Conservation (phyloP, 495 filamentous ascomycete species). For the Lindgomyces ingoldianus region DNA sequence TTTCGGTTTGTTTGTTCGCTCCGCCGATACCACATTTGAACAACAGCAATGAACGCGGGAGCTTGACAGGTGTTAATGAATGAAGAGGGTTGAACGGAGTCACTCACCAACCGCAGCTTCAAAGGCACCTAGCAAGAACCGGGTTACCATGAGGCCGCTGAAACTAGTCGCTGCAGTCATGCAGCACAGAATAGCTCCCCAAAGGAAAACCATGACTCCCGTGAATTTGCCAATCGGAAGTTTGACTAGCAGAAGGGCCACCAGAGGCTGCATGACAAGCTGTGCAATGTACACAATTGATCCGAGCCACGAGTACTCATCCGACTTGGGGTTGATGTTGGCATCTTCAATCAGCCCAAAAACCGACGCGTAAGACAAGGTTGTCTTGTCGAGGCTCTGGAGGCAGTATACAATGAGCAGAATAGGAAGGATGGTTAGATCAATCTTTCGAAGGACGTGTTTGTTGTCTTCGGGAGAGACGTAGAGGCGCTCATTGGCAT, state of each 20-base stretch:
- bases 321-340: conserved; percentile 46
- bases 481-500: conserved; percentile 15
- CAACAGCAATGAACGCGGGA: conserved; percentile 60
- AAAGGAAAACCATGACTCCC: conserved; percentile 36
- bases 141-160: conserved; percentile 48
- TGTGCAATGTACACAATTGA: conserved; percentile 42
- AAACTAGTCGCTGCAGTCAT: conserved; percentile 49
- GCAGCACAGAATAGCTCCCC: conserved; percentile 39
- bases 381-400: conserved; percentile 57
- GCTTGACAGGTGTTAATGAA: conserved; percentile 42
- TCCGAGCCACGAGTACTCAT: conserved; percentile 49
- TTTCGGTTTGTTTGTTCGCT: conserved; percentile 60
- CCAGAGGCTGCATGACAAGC: conserved; percentile 40
- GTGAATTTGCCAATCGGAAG: conserved; percentile 46
- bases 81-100: background rate
- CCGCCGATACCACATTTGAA: conserved; percentile 65
- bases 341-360: conserved; percentile 57
- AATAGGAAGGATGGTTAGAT: conserved; percentile 53
- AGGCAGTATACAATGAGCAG: conserved; percentile 56
- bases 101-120: conserved; percentile 35
- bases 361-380: conserved; percentile 54
- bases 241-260: conserved; percentile 52
- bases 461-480: conserved; percentile 48
- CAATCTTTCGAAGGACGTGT: conserved; percentile 45
- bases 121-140: conserved; percentile 42